A percentile compares a stretch with the other conserved stretches of the same genome.
Evolutionary conservation across 352 stramenopile genomes (phyloP).

Genomic region (Phytophthora kernoviae): DNA sequence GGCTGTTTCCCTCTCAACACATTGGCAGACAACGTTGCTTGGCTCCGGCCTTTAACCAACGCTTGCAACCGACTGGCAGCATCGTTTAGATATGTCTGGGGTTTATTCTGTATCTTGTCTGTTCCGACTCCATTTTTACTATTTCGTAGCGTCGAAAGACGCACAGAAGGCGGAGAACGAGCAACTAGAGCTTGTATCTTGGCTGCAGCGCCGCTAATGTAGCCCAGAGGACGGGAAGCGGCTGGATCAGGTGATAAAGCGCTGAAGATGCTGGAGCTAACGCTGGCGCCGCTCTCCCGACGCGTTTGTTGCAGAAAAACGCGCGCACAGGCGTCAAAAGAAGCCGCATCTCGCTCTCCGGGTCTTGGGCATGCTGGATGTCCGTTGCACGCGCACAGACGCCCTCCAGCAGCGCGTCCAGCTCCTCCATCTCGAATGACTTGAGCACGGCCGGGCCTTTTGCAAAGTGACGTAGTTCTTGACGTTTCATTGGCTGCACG

Average conservation of each 20-base stretch:
- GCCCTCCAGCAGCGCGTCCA: constrained; percentile 64
- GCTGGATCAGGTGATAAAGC: not conserved
- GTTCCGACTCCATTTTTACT: constrained; percentile 18
- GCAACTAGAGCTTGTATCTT: constrained; percentile 46
- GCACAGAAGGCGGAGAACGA: constrained; percentile 14
- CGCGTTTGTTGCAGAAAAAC: constrained; percentile 40
- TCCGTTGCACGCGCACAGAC: constrained; percentile 50
- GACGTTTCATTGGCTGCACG: no score
- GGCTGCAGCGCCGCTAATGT: constrained; percentile 39
- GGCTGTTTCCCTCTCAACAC: constrained; percentile 16
- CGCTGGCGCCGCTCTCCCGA: constrained; percentile 12
- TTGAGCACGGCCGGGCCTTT: not conserved
- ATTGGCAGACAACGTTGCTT: constrained; percentile 19
- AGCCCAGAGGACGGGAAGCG: constrained; percentile 16
- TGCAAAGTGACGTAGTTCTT: no score
- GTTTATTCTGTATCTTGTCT: constrained; percentile 5
- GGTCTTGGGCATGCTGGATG: constrained; percentile 42
- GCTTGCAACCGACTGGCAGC: constrained; percentile 42
- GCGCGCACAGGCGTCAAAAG: constrained; percentile 60
- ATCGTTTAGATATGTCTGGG: constrained; percentile 43
- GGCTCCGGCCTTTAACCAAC: constrained; percentile 32
- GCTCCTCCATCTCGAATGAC: constrained; percentile 44
- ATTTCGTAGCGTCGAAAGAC: constrained; percentile 10
- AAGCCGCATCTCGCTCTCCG: constrained; percentile 40
- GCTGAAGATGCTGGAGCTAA: constrained; percentile 29